Evolutionary conservation across 768 basidiomycete genomes (phyloP).

Genomic region (Termitomyces sp.): DNA sequence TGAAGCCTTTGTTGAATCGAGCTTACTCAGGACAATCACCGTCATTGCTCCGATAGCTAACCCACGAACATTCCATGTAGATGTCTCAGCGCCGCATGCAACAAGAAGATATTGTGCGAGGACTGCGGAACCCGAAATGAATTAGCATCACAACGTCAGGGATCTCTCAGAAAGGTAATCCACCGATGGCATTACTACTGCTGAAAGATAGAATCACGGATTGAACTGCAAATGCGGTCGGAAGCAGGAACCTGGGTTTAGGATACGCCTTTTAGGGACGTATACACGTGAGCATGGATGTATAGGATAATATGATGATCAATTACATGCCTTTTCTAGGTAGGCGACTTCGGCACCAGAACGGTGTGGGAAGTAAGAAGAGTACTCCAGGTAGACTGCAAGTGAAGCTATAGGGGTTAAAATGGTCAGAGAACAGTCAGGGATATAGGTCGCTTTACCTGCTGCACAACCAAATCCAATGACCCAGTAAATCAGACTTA

Average conservation of each 20-base stretch:
- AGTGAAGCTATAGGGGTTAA: constrained; percentile 21
- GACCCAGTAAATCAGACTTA: constrained; percentile 38
- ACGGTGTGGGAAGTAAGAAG: constrained; percentile 42
- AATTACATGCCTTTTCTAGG: constrained; percentile 30
- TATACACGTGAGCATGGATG: constrained; percentile 7
- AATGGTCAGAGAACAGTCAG: not conserved
- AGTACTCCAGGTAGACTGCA: constrained; percentile 39
- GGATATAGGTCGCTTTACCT: constrained; percentile 14
- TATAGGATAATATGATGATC: not conserved
- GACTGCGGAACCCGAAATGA: constrained; percentile 15
- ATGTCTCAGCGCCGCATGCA: constrained; percentile 22
- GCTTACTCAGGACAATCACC: constrained; percentile 20
- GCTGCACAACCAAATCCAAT: constrained; percentile 31
- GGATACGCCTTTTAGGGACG: constrained; percentile 30
- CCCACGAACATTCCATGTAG: constrained; percentile 30
- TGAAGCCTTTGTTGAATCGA: too few relatives aligned
- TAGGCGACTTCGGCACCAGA: constrained; percentile 47
- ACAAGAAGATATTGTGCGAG: constrained; percentile 32
- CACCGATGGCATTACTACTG: constrained; percentile 36
- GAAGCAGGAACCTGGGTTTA: constrained; percentile 35
- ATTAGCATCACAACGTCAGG: not conserved
- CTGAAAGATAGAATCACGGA: constrained; percentile 31
- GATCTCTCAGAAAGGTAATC: not conserved
- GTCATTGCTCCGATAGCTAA: constrained; percentile 30
- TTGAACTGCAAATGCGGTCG: constrained; percentile 38